Conservation (phyloP, 352 stramenopile genomes). For the Poterioochromonas sp. region DNA sequence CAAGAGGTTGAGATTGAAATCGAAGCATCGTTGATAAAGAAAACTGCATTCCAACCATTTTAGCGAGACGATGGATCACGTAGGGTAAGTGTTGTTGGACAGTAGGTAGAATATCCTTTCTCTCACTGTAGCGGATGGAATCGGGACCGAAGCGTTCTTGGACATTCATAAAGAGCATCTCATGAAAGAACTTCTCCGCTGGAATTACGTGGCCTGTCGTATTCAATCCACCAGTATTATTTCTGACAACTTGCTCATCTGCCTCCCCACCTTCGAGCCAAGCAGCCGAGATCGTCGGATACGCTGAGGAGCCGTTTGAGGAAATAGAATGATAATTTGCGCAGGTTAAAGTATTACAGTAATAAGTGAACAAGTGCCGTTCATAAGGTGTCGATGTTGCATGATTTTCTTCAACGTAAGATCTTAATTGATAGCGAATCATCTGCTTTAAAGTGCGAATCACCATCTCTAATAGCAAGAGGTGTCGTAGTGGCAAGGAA, state of each 20-base stretch:
- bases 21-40: slow-evolving; percentile 47
- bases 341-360: slow-evolving; percentile 61
- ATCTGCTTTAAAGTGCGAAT: slow-evolving; percentile 68
- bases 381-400: background rate
- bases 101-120: slow-evolving; percentile 57
- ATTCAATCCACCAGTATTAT: no score
- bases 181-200: slow-evolving; percentile 62
- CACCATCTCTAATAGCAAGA: slow-evolving; percentile 65
- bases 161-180: slow-evolving; percentile 63
- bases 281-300: no score
- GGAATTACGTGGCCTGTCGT: no score
- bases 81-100: slow-evolving; percentile 51
- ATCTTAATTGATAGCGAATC: slow-evolving; percentile 57
- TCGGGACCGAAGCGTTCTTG: slow-evolving; percentile 57
- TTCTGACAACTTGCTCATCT: no score
- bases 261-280: no score
- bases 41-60: slow-evolving; percentile 59
- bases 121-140: slow-evolving; percentile 61
- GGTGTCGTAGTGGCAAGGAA: no score
- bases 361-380: slow-evolving; percentile 42
- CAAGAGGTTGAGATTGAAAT: slow-evolving; percentile 52
- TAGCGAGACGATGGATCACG: slow-evolving; percentile 51
- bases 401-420: slow-evolving; percentile 27
- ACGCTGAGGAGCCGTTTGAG: no score
- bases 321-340: no score